Base-by-base conservation (phyloP, 345 rosid species). In the Limnanthes douglasii region DNA sequence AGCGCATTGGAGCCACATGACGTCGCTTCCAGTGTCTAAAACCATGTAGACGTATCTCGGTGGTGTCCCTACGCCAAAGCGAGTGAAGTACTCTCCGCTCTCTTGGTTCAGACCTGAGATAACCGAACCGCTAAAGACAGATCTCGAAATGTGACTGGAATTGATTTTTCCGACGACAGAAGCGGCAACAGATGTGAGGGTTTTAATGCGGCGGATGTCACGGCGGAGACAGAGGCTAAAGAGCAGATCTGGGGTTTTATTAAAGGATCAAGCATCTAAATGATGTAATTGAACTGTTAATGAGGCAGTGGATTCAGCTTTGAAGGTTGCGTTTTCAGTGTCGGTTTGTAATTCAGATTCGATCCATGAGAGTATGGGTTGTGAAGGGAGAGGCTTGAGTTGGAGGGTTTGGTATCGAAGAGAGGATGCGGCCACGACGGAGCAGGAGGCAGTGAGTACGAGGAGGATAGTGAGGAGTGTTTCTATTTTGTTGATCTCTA, bases 51-150 rank as follows among this genome's bases (percentile, higher is more conserved):
- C 54, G 25, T 80, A 72, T 47, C 60, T 73, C n/a, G 94, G 62
- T 28, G 96, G 98, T 3, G 98, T 80, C 18, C 94, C 96, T 2
- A 84, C 83, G 8, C 94, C 96, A 6, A 90, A 46, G 47, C 96
- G 96, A 37, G 94, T 85, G 76, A 90, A 90, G 60, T 80, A 90
- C 63, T 92, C 99, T 3, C 99, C 93, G 18, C 96, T 85, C 10
- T 94, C 94, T 41, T 84, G 94, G 3, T 96, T 56, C 8, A 92
- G 85, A 3, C 99, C 99, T 11, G 94, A 92, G 14, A 71, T 64
- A 0, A 92, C 66, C 1, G 84, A 65, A 68, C 90, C 74, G 38
- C 90, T 73, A 46, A 73, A 73, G 12, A 20, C 49, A 24, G 34
- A 22, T 43, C 21, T 31, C 3, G 39, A 65, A 14, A 41, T 64